Base-by-base conservation (phyloP, 2,329 filamentous ascomycete genomes). In the Stachybotrys elegans region DNA sequence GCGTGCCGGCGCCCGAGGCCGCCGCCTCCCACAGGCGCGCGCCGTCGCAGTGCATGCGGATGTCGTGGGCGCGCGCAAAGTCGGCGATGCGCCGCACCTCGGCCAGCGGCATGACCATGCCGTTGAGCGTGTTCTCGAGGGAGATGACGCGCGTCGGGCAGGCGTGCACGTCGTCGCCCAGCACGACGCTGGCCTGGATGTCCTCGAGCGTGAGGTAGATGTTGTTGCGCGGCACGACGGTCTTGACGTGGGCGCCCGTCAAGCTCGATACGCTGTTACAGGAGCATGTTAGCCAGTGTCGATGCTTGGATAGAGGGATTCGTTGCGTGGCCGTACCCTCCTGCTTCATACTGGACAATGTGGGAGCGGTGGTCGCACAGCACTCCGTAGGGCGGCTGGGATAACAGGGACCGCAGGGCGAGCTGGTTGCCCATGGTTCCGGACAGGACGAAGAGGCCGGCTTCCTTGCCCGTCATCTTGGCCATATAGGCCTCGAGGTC, bases 401-500 rank as follows among this genome's bases (percentile, higher is more conserved):
- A 77, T 13, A 96, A 75, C 47, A 93, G 85, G 2, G 86, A 77
- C 31, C 91, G 81, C 34, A 95, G 75, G 1, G 86, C 84, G 16
- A 96, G 72, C 62, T 95, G 90, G 67, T 96, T 96, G 32, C 89
- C 90, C 90, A 95, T 95, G 5, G 91, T 95, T 4, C 92, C 92
- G 0, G 88, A 93, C 47, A 94, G 74, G 44, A 95, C 88, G 43
- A 95, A 83, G 5, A 96, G 72, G 0, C 79, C 86, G 7, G 81
- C 81, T 56, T 90, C 84, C 55, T 94, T 90, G 53, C 81, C 81
- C 1, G 88, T 79, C 4, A 94, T 75, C 23, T 75, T 60, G 16
- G 89, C 88, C 36, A 94, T 75, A 61, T 86, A 83, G 37, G 75
- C 67, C 63, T 96, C 87, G 32, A 97, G 79, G 20, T 78, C 74